Conservation (phyloP, 345 rosid species). For the Iberis pinnata region DNA sequence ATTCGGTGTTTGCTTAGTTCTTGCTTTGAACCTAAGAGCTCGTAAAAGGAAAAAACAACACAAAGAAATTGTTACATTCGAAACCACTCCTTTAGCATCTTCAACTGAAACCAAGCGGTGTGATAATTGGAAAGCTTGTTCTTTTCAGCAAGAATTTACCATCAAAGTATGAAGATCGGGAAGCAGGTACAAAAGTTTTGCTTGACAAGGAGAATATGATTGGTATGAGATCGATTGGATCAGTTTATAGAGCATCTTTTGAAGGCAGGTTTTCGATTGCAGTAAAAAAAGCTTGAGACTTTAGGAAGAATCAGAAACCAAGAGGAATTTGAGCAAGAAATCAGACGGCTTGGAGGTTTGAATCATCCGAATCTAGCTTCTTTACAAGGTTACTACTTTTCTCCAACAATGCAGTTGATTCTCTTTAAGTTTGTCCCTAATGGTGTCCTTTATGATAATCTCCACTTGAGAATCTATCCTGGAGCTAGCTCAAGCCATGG, state of each 20-base stretch:
- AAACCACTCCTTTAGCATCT: slow-evolving; percentile 72
- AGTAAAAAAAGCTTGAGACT: slow-evolving; percentile 84
- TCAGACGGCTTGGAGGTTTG: slow-evolving; percentile 68
- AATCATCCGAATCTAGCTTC: slow-evolving; percentile 66
- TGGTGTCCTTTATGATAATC: slow-evolving; percentile 73
- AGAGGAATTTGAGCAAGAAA: slow-evolving; percentile 89
- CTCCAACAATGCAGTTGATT: slow-evolving; percentile 72
- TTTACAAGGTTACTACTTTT: slow-evolving; percentile 89
- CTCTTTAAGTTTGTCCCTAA: slow-evolving; percentile 64
- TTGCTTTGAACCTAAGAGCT: slow-evolving; percentile 74
- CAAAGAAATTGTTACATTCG: slow-evolving; percentile 44
- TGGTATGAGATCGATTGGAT: slow-evolving; percentile 83
- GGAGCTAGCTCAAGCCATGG: slow-evolving; percentile 64
- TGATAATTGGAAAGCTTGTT: slow-evolving; percentile 83
- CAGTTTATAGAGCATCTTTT: slow-evolving; percentile 69
- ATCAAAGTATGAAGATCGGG: slow-evolving; percentile 95
- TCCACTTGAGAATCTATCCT: slow-evolving; percentile 46
- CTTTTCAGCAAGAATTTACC: slow-evolving; percentile 91
- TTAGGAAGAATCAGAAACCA: slow-evolving; percentile 79
- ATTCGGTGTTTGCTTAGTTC: slow-evolving; percentile 67
- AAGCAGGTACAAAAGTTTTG: slow-evolving; percentile 80
- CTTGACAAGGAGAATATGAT: slow-evolving; percentile 81
- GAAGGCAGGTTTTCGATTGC: slow-evolving; percentile 90
- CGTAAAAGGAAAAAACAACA: slow-evolving; percentile 39
- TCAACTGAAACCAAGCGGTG: slow-evolving; percentile 48